Percentiles rank a stretch among this genome's conserved stretches.
Evolutionary conservation across 352 stramenopile species (phyloP).

Genomic region (Thalassiosira hispida): DNA sequence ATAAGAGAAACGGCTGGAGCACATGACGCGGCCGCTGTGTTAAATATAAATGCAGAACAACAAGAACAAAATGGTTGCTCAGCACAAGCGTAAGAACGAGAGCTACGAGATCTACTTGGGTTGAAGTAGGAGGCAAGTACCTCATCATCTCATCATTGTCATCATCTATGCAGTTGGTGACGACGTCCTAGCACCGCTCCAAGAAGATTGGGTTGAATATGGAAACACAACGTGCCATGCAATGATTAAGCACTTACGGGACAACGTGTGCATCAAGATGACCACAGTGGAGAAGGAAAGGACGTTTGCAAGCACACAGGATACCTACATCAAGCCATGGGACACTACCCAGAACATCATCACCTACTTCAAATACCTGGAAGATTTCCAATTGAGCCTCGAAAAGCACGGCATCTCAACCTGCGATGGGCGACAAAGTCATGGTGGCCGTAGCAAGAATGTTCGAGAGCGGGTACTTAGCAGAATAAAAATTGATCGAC

Average conservation of each 20-base stretch:
- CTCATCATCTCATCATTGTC: not conserved
- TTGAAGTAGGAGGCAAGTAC: too few relatives aligned
- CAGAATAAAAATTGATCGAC: not conserved
- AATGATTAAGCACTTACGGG: not conserved
- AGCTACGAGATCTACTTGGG: too few relatives aligned
- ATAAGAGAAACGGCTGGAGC: slow-evolving; percentile 16
- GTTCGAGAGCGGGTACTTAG: not conserved
- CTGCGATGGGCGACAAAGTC: not conserved
- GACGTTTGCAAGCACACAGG: not conserved
- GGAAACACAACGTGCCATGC: not conserved
- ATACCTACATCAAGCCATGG: not conserved
- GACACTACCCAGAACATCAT: not conserved
- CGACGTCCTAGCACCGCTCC: not conserved
- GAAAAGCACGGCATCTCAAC: not conserved
- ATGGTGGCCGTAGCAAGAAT: not conserved
- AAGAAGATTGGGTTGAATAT: not conserved
- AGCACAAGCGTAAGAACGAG: not conserved
- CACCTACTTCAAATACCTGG: not conserved
- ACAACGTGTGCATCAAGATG: not conserved
- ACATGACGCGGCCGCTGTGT: too few relatives aligned
- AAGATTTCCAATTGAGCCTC: not conserved
- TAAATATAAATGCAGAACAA: not conserved
- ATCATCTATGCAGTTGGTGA: not conserved
- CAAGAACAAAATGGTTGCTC: not conserved
- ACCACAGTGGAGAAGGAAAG: not conserved